Percentiles rank a stretch among this genome's conserved stretches.
phyloP scores from a whole-genome alignment of 352 stramenopile species.

The Saprolegnia diclina region DNA sequence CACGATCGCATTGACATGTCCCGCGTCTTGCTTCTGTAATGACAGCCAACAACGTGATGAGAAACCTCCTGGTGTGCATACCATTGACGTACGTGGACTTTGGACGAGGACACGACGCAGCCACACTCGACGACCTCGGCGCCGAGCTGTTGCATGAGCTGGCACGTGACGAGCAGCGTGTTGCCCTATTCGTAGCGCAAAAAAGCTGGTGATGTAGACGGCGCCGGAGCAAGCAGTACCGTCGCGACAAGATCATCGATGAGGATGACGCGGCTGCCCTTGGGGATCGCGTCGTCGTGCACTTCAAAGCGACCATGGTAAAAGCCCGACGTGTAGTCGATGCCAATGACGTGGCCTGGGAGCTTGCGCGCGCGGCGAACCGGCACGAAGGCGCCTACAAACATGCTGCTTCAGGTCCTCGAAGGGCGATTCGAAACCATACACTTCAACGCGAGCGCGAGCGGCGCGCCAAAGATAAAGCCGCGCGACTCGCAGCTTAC shows the following conservation, averaged over 20 bases:
- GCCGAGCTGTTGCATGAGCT: conserved; percentile 65
- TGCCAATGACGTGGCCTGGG: conserved; percentile 61
- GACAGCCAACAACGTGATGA: conserved; percentile 13
- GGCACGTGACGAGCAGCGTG: conserved; percentile 71
- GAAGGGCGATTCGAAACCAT: neutral
- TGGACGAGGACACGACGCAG: conserved; percentile 38
- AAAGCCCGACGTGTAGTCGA: conserved; percentile 76
- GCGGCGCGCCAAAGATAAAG: conserved; percentile 74
- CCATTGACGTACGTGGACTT: conserved; percentile 13
- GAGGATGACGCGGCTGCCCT: conserved; percentile 60
- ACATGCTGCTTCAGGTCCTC: conserved; percentile 3
- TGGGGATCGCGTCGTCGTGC: conserved; percentile 70
- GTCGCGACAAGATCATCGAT: conserved; percentile 78
- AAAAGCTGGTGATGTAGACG: neutral
- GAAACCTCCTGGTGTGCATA: neutral
- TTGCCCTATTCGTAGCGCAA: conserved; percentile 41
- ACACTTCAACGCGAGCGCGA: conserved; percentile 54
- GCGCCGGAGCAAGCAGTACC: conserved; percentile 30
- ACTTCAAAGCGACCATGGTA: conserved; percentile 72
- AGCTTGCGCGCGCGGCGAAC: conserved; percentile 59
- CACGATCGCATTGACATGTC: neutral
- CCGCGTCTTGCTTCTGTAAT: conserved; percentile 13
- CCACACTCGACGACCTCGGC: conserved; percentile 71
- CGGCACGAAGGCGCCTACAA: conserved; percentile 49
- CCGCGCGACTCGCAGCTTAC: conserved; percentile 72